These are phyloP conservation scores for Biscogniauxia sp. DNA, from an alignment of 2,329 filamentous ascomycete species.

Conservation along the genomic window DNA sequence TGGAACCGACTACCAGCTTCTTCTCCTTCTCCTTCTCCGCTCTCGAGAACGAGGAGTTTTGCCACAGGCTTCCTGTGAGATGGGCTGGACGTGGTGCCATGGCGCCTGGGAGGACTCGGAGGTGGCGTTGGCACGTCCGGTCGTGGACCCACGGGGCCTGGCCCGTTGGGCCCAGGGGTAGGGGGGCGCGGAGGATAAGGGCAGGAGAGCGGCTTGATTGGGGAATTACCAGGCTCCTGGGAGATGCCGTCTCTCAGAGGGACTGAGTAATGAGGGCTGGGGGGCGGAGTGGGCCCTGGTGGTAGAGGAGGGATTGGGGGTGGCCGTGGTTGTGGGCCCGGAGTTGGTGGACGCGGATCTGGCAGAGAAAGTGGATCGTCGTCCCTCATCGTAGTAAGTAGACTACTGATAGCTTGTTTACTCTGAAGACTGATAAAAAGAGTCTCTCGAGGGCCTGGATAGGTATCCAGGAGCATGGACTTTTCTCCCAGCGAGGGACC, in stretches of 20 bases:
- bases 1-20: background rate
- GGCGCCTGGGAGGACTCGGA: slow-evolving; percentile 24
- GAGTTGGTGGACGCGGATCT: slow-evolving; percentile 29
- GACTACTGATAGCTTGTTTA: background rate
- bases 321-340: slow-evolving; percentile 25
- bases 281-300: slow-evolving; percentile 30
- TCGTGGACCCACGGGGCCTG: slow-evolving; percentile 23
- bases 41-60: background rate
- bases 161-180: slow-evolving; percentile 23
- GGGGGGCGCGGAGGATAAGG: slow-evolving; percentile 27
- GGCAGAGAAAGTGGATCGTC: slow-evolving; percentile 15
- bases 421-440: background rate
- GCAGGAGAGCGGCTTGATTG: slow-evolving; percentile 9
- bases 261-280: slow-evolving; percentile 23
- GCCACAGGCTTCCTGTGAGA: background rate
- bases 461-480: background rate
- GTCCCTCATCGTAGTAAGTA: background rate
- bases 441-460: background rate
- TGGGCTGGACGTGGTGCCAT: background rate
- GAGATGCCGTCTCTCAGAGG: background rate
- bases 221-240: slow-evolving; percentile 11
- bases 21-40: background rate
- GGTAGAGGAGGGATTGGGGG: slow-evolving; percentile 26
- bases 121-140: slow-evolving; percentile 30
- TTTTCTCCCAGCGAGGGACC: background rate